These are phyloP conservation scores for Chytriomyces sp. DNA, from an alignment of 192 early-diverging fungal species.

Conservation along the genomic window DNA sequence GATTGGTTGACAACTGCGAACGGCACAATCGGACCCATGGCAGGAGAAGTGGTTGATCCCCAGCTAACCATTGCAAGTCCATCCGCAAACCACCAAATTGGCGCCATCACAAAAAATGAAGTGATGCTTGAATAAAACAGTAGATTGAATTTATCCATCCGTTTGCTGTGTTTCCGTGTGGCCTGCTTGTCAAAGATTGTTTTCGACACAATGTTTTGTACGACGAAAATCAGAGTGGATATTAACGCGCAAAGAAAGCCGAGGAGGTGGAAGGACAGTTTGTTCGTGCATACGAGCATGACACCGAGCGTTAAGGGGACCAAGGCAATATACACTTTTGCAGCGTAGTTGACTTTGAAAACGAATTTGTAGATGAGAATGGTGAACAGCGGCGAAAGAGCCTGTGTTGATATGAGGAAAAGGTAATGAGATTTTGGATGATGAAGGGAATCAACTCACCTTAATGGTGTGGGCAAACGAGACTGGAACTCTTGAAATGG, in stretches of 20 bases:
- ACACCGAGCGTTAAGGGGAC: conserved; percentile 85
- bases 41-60: neutral
- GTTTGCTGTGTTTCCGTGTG: conserved; percentile 42
- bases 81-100: conserved; percentile 81
- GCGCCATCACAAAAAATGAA: conserved; percentile 77
- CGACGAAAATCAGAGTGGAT: conserved; percentile 81
- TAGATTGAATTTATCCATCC: conserved; percentile 87
- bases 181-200: conserved; percentile 64
- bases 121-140: conserved; percentile 80
- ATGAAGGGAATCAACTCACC: conserved; percentile 52
- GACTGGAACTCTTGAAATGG: conserved; percentile 80
- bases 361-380: conserved; percentile 76
- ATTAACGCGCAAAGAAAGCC: conserved; percentile 77
- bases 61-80: conserved; percentile 44
- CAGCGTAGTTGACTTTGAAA: conserved; percentile 69
- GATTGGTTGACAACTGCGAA: neutral
- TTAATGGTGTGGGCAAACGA: conserved; percentile 90
- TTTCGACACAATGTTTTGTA: conserved; percentile 88
- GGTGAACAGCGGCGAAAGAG: conserved; percentile 86
- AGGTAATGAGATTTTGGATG: neutral
- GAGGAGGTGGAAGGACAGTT: conserved; percentile 69
- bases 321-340: conserved; percentile 77
- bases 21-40: conserved; percentile 14
- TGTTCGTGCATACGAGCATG: conserved; percentile 82
- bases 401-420: conserved; percentile 42